Evolutionary conservation across 176 grass and related monocot species (phyloP), one percentile per base, ranked within the genome.

Genomic region (Alloteropsis semialata): DNA sequence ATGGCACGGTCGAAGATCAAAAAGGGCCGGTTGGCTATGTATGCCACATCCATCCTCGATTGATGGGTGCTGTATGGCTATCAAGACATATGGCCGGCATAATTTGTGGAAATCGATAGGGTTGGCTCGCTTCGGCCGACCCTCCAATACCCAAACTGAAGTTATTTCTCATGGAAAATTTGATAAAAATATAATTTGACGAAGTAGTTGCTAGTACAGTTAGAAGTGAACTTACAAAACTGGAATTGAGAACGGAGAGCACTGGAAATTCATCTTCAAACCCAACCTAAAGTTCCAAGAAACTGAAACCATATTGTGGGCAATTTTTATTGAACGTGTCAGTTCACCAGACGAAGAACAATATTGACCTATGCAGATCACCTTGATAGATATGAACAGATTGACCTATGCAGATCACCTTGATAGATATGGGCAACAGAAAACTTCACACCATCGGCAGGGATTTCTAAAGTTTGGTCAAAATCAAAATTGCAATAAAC

Each of bases 71-170:
- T 83, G 96, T 96, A 99, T 94, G 96, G 93, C 76, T 89, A 94
- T 96, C 93, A 96, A 96, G 96, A 93, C 96, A 99, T 99, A 96
- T 99, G 89, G 96, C 93, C 72, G 93, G 81, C 89, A 94, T 73
- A 99, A 94, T 99, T 96, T 94, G 53, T 99, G 83, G 85, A 51
- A 79, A 65, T 0, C 0, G 0, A 19, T 90, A 88, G 91, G 91
- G 91, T 96, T 94, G 93, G 96, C 93, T 94, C 69, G 91, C 63
- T 78, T 27, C 38, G 93, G 96, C 93, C 87, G 92, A 95, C 89
- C 93, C 92, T 95, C 39, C 63, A 16, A 10, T 0, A 8, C 9
- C 0, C 0, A 8, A 43, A 10, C 12, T 30, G 22, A 61, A 36
- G n/a, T n/a, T n/a, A n/a, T n/a, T n/a, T n/a, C n/a, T n/a, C n/a